Percentiles rank a stretch among this genome's conserved stretches.
These are phyloP conservation scores for Cytospora schulzeri DNA, from an alignment of 2,329 filamentous ascomycete species.

Conservation along the genomic window DNA sequence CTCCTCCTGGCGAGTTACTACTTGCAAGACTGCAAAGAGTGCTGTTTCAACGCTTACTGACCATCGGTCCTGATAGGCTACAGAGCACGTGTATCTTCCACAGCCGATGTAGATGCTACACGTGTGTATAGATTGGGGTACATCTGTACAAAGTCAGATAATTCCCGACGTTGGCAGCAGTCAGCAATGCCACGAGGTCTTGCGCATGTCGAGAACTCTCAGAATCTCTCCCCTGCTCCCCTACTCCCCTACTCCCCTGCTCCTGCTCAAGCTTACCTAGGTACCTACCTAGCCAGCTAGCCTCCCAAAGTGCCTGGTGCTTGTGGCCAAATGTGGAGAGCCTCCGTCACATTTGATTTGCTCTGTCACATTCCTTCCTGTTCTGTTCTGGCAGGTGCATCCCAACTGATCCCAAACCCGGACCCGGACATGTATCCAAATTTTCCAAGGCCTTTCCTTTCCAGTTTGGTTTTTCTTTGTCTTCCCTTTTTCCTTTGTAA, in stretches of 20 bases:
- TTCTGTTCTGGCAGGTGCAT: slow-evolving; percentile 1
- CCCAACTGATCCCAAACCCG: neutral
- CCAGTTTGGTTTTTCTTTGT: neutral
- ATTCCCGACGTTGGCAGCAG: neutral
- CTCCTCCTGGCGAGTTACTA: neutral
- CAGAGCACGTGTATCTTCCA: neutral
- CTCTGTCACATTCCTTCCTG: neutral
- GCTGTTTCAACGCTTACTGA: too few species aligned
- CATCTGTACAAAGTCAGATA: neutral
- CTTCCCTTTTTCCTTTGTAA: neutral
- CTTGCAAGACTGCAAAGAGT: neutral
- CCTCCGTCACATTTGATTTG: neutral
- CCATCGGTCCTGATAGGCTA: too few species aligned
- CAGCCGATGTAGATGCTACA: neutral
- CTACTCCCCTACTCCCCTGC: neutral
- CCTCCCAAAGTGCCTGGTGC: too few species aligned
- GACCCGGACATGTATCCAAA: neutral
- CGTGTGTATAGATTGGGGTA: neutral
- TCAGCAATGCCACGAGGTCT: slow-evolving; percentile 1
- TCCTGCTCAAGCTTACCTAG: too few species aligned
- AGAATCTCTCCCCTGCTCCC: too few species aligned
- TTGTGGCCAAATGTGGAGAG: neutral
- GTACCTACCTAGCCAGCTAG: too few species aligned
- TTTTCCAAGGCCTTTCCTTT: neutral
- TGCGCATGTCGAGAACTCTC: neutral